Conservation (phyloP, 805 yeast species). For the Ascoidea tarda region DNA sequence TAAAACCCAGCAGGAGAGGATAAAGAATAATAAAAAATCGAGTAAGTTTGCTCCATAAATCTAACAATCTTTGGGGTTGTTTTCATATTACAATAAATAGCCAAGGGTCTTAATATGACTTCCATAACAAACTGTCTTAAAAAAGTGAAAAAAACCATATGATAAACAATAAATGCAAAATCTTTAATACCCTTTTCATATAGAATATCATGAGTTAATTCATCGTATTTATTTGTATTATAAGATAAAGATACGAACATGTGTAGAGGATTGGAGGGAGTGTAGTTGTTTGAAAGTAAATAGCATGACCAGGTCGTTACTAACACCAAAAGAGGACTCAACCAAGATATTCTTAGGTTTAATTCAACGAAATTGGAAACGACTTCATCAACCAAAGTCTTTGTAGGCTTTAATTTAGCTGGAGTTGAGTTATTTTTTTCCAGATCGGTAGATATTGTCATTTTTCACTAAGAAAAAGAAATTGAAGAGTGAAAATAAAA, state of each 20-base stretch:
- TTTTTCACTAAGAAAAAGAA: no score
- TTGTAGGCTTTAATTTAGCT: background rate
- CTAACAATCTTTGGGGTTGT: constrained; percentile 47
- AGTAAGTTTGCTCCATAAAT: constrained; percentile 88
- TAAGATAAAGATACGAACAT: constrained; percentile 56
- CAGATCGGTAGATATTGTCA: no score
- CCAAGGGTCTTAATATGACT: constrained; percentile 59
- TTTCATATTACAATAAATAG: constrained; percentile 37
- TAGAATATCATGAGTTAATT: constrained; percentile 19
- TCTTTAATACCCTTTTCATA: constrained; percentile 88
- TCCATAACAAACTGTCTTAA: constrained; percentile 88
- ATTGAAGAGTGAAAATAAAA: no score
- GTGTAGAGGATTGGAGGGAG: constrained; percentile 46
- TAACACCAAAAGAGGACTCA: constrained; percentile 44
- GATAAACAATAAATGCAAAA: constrained; percentile 61
- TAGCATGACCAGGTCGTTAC: constrained; percentile 26
- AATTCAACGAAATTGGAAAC: constrained; percentile 6
- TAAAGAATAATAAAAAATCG: constrained; percentile 64
- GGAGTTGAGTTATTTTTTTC: no score
- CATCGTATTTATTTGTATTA: constrained; percentile 41
- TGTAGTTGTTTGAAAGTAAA: constrained; percentile 40
- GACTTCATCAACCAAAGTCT: background rate
- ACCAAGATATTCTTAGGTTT: constrained; percentile 48
- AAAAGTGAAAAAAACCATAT: constrained; percentile 82
- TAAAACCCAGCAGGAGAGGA: constrained; percentile 81